These are phyloP conservation scores for Globisporangium heterothallicum DNA, from an alignment of 352 stramenopile species.

Conservation along the genomic window DNA sequence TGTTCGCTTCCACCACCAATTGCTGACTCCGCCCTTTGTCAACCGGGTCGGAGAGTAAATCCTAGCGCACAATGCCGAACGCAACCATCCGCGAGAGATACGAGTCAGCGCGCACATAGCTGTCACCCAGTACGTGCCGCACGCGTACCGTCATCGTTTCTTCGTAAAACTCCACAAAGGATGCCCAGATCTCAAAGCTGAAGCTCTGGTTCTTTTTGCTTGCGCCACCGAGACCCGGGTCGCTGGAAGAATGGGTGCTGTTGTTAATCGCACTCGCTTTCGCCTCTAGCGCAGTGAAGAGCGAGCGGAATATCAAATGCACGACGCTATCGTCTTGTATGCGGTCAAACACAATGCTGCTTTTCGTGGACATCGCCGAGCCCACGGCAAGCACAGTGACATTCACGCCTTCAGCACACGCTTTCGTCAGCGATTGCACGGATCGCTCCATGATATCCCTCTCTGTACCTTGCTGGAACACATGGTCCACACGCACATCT, in stretches of 20 bases:
- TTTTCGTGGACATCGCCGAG: slow-evolving; percentile 30
- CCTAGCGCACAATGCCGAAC: not conserved
- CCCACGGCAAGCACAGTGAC: slow-evolving; percentile 36
- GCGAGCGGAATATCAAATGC: slow-evolving; percentile 22
- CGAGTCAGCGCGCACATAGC: no score
- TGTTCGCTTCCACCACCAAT: slow-evolving; percentile 13
- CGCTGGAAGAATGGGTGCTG: not conserved
- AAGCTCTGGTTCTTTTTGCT: slow-evolving; percentile 12
- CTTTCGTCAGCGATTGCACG: slow-evolving; percentile 29
- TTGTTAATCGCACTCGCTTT: slow-evolving; percentile 21
- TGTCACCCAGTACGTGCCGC: no score
- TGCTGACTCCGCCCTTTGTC: slow-evolving; percentile 2
- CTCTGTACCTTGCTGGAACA: slow-evolving; percentile 36
- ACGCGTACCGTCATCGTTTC: slow-evolving; percentile 35
- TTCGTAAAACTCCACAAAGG: slow-evolving; percentile 52
- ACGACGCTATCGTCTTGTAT: slow-evolving; percentile 26
- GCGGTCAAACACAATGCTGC: slow-evolving; percentile 30
- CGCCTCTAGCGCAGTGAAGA: slow-evolving; percentile 24
- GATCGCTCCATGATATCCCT: slow-evolving; percentile 41
- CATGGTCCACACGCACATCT: slow-evolving; percentile 26
- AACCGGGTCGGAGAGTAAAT: not conserved
- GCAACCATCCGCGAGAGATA: not conserved
- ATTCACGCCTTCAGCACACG: slow-evolving; percentile 51
- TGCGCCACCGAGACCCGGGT: not conserved
- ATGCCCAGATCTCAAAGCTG: slow-evolving; percentile 30